Percentiles rank a stretch among this genome's conserved stretches.
phyloP scores from a whole-genome alignment of 2,329 filamentous ascomycete genomes.

The Endothia cerciana region DNA sequence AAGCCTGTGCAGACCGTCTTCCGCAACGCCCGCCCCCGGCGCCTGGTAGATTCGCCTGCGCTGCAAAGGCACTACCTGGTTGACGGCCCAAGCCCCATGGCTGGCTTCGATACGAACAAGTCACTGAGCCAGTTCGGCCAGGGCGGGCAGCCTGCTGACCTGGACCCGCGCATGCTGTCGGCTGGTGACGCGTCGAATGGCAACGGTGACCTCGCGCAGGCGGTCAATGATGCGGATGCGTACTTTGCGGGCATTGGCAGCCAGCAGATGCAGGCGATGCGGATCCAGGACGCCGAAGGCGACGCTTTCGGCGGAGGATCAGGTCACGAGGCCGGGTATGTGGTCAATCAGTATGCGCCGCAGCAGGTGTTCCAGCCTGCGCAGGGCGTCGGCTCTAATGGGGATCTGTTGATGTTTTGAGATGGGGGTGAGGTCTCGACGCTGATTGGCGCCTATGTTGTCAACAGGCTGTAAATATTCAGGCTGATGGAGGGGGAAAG shows the following conservation, averaged over 20 bases:
- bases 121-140: slow-evolving; percentile 62
- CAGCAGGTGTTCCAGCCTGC: slow-evolving; percentile 75
- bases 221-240: slow-evolving; percentile 82
- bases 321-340: slow-evolving; percentile 59
- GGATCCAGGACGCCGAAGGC: slow-evolving; percentile 61
- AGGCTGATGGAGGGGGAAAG: not conserved
- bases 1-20: slow-evolving; percentile 98
- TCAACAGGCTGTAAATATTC: not conserved
- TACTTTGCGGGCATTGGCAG: slow-evolving; percentile 83
- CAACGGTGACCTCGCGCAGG: slow-evolving; percentile 62
- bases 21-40: slow-evolving; percentile 79
- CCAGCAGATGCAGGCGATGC: slow-evolving; percentile 74
- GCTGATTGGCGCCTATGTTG: not conserved
- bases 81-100: slow-evolving; percentile 47
- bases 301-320: slow-evolving; percentile 64
- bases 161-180: slow-evolving; percentile 48
- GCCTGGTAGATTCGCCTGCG: slow-evolving; percentile 80
- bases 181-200: slow-evolving; percentile 40
- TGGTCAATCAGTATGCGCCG: slow-evolving; percentile 82
- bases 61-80: slow-evolving; percentile 74
- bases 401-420: slow-evolving; percentile 70
- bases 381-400: slow-evolving; percentile 66
- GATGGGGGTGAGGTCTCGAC: not conserved
- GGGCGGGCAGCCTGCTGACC: slow-evolving; percentile 55
- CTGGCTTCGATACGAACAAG: slow-evolving; percentile 58